These are phyloP conservation scores for Mycena leptocephala DNA, from an alignment of 768 basidiomycete species.

Conservation along the genomic window DNA sequence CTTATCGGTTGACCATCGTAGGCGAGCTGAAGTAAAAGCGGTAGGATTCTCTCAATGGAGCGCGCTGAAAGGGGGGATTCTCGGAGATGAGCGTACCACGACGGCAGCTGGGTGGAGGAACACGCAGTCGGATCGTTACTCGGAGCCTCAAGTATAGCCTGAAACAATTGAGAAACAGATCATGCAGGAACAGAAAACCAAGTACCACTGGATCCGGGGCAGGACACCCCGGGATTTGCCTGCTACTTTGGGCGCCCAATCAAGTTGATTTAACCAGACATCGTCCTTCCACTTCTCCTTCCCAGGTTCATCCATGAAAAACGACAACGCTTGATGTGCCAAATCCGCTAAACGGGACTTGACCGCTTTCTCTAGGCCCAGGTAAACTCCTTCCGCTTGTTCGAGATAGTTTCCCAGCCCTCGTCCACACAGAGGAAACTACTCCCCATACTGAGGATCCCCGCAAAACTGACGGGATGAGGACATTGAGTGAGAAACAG, in stretches of 20 bases:
- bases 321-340: slow-evolving; percentile 74
- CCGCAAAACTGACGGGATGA: slow-evolving; percentile 94
- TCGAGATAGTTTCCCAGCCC: slow-evolving; percentile 89
- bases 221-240: slow-evolving; percentile 77
- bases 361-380: slow-evolving; percentile 77
- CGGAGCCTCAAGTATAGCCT: not conserved
- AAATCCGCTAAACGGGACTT: slow-evolving; percentile 75
- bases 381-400: slow-evolving; percentile 84
- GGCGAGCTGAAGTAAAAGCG: slow-evolving; percentile 75
- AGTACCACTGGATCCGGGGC: slow-evolving; percentile 44
- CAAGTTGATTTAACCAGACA: slow-evolving; percentile 91
- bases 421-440: slow-evolving; percentile 93
- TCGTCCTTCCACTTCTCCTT: slow-evolving; percentile 76
- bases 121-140: not conserved
- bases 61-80: slow-evolving; percentile 58
- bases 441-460: slow-evolving; percentile 92
- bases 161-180: not conserved
- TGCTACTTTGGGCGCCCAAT: slow-evolving; percentile 93
- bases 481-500: slow-evolving; percentile 89
- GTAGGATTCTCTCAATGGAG: slow-evolving; percentile 70
- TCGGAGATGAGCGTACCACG: slow-evolving; percentile 72
- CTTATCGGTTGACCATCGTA: slow-evolving; percentile 75
- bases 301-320: slow-evolving; percentile 43
- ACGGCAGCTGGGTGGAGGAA: slow-evolving; percentile 52
- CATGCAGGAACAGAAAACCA: not conserved